Conservation (phyloP, 148 eudicot species). For the Vaccinium darrowii region DNA sequence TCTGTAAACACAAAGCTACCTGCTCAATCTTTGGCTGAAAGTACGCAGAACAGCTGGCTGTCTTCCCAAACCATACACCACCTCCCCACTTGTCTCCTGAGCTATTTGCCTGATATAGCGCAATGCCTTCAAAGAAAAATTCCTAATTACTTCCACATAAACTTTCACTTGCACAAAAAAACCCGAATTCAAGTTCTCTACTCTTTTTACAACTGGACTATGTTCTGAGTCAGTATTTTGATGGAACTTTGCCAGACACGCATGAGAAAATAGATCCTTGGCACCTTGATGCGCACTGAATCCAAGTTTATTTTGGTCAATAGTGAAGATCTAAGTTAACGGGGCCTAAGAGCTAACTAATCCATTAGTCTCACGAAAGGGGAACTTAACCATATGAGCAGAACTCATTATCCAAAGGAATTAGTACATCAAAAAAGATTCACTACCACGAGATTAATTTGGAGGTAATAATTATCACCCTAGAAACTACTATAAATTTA, state of each 20-base stretch:
- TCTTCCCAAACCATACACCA: constrained; percentile 81
- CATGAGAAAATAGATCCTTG: neutral
- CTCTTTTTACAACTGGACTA: neutral
- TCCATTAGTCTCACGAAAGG: neutral
- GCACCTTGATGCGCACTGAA: too few species aligned
- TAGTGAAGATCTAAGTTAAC: neutral
- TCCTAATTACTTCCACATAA: constrained; percentile 6
- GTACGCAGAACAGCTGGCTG: constrained; percentile 93
- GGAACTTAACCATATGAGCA: neutral
- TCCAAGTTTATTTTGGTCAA: neutral
- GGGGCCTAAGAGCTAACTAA: neutral
- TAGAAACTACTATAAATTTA: neutral
- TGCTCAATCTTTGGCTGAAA: constrained; percentile 89
- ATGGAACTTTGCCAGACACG: neutral
- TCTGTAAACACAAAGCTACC: constrained; percentile 36
- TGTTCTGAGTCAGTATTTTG: neutral
- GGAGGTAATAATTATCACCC: neutral
- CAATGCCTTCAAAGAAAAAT: constrained; percentile 56
- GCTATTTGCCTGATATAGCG: constrained; percentile 90
- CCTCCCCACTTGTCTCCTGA: constrained; percentile 95
- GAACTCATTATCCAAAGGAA: neutral
- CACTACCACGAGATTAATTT: neutral
- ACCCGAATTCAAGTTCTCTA: constrained; percentile 10
- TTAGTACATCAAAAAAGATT: neutral
- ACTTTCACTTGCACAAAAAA: neutral